Evolutionary conservation across 768 basidiomycete species (phyloP).

Genomic region (Russula olivacea): DNA sequence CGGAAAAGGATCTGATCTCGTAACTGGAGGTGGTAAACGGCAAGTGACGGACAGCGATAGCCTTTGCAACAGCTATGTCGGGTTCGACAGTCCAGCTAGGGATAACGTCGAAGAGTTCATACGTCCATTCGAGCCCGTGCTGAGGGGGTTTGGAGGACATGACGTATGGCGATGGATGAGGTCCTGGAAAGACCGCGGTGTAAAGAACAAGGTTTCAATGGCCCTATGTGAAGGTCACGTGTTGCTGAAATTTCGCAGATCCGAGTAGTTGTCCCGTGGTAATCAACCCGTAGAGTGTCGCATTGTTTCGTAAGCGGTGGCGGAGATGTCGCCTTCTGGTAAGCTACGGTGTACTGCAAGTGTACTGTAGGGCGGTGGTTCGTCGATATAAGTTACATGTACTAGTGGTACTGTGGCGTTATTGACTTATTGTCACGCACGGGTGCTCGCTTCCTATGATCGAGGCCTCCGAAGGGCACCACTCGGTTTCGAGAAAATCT

Average conservation of each 20-base stretch:
- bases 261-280: too few relatives aligned
- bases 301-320: too few relatives aligned
- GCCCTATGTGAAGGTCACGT: not conserved
- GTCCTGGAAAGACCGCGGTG: not conserved
- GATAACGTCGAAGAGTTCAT: not conserved
- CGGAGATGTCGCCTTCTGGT: too few relatives aligned
- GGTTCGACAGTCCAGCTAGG: not conserved
- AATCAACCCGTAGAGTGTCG: too few relatives aligned
- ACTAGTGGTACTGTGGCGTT: too few relatives aligned
- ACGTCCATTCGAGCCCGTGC: conserved; percentile 1
- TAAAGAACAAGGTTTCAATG: not conserved
- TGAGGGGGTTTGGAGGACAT: not conserved
- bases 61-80: not conserved
- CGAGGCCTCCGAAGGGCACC: too few relatives aligned
- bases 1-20: not conserved
- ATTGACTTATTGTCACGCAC: too few relatives aligned
- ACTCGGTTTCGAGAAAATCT: too few relatives aligned
- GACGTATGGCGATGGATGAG: not conserved
- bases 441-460: too few relatives aligned
- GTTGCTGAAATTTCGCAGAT: not conserved
- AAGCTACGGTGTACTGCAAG: too few relatives aligned
- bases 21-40: not conserved
- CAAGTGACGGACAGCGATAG: not conserved
- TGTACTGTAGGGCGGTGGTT: too few relatives aligned
- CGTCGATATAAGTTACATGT: too few relatives aligned